Evolutionary conservation across 176 grass and related monocot genomes (phyloP), one percentile per base, ranked within the genome.

Genomic region (Oryza glaberrima): DNA sequence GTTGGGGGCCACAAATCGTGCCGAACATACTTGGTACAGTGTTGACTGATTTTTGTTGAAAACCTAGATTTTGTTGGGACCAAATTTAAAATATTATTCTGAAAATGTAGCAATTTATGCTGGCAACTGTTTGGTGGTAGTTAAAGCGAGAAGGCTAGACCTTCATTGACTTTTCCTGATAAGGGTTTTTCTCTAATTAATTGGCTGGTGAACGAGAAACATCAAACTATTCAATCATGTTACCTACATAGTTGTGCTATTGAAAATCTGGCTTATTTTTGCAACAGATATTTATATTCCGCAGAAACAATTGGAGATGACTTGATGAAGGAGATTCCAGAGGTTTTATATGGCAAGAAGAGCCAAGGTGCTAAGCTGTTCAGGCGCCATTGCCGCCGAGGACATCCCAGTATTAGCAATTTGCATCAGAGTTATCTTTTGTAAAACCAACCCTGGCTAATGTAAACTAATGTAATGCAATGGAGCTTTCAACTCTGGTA

Each of bases 131-230:
- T 46, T 58, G 46, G 46, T n/a, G 47, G 41, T 68, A 14, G 0
- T 44, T 75, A 4, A 30, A 4, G 49, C 54, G 69, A 69, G 1
- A 76, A 68, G 54, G 19, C 17, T 58, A 58, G 54, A n/a, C 17
- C 9, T 41, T 65, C 1, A 2, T 64, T 34, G 10, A 45, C 43
- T 46, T 64, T 58, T 74, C 67, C 12, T 19, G 23, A 9, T 69
- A 25, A 77, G 77, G 40, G 20, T 41, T 80, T 6, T 78, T 16
- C 70, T 78, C 38, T 63, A 23, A n/a, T 63, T 63, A 23, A 63
- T 23, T 63, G n/a, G n/a, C 5, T 63, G 58, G 58, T 80, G 61
- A 51, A 83, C 48, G 9, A 43, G 22, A 38, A 44, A 30, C 32
- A 4, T 58, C n/a, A 17, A 51, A 70, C 58, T 64, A 80, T 38